Conservation (phyloP, 495 filamentous ascomycete species). For the Hyphodiscus hymeniophilus region DNA sequence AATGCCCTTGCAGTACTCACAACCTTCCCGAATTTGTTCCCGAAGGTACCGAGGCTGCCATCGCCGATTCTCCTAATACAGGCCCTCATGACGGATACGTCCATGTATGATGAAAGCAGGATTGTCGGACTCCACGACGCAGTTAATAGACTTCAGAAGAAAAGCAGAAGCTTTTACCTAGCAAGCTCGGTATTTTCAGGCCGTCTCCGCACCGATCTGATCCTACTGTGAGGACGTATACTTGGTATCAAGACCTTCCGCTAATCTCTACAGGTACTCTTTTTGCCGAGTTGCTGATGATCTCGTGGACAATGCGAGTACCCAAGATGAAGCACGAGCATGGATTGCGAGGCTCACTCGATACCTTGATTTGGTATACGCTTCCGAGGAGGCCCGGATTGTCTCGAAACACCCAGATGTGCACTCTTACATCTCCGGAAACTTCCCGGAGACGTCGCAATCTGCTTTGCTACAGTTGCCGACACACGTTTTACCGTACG, state of each 20-base stretch:
- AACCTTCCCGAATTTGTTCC: constrained; percentile 43
- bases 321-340: constrained; percentile 32
- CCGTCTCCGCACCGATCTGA: constrained; percentile 54
- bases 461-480: constrained; percentile 47
- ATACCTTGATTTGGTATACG: constrained; percentile 39
- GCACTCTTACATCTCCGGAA: constrained; percentile 26
- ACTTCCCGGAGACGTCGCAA: constrained; percentile 39
- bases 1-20: constrained; percentile 49
- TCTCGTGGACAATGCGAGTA: constrained; percentile 50
- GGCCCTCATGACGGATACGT: constrained; percentile 34
- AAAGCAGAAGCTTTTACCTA: constrained; percentile 62
- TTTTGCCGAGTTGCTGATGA: constrained; percentile 67
- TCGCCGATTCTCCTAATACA: constrained; percentile 36
- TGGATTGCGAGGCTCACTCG: constrained; percentile 44
- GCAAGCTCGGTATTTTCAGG: constrained; percentile 57
- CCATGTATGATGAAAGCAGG: constrained; percentile 39
- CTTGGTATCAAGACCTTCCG: background rate
- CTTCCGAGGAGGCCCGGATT: constrained; percentile 9
- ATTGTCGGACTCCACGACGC: constrained; percentile 48
- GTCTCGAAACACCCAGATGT: constrained; percentile 13
- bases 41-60: constrained; percentile 29
- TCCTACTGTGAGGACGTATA: constrained; percentile 39
- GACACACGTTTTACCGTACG: constrained; percentile 36
- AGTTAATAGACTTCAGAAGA: constrained; percentile 39
- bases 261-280: constrained; percentile 38